Conservation (phyloP, 2,329 filamentous ascomycete genomes). For the Aureobasidium vineae region DNA sequence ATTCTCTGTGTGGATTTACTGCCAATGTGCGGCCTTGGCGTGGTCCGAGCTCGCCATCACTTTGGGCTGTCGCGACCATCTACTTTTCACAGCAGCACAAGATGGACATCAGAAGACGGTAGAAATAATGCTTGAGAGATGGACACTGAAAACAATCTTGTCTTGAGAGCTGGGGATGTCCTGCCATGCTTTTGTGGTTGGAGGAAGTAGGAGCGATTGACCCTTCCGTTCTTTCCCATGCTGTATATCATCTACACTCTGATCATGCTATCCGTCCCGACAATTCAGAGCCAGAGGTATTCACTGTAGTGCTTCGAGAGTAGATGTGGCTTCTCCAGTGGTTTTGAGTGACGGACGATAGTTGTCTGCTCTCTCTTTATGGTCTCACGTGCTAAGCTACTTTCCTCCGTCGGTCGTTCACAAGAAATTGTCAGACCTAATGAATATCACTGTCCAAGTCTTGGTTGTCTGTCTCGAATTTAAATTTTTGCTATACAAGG, state of each 20-base stretch:
- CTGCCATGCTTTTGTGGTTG: background rate
- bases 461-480: no score
- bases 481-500: no score
- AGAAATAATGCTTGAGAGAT: background rate
- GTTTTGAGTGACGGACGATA: background rate
- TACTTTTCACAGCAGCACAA: background rate
- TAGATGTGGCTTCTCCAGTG: background rate
- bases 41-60: background rate
- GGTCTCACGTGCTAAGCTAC: background rate
- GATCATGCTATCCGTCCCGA: no score
- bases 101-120: background rate
- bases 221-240: background rate
- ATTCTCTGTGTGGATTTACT: constrained; percentile 19
- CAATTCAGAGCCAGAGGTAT: no score
- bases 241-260: background rate
- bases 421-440: no score
- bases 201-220: background rate
- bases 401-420: no score
- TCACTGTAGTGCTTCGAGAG: background rate
- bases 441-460: no score
- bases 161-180: background rate
- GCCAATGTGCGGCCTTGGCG: background rate
- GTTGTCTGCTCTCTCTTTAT: background rate
- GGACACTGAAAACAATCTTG: background rate
- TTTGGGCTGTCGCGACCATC: background rate